Evolutionary conservation across 768 basidiomycete genomes (phyloP).

Genomic region (Pisolithus microcarpus): DNA sequence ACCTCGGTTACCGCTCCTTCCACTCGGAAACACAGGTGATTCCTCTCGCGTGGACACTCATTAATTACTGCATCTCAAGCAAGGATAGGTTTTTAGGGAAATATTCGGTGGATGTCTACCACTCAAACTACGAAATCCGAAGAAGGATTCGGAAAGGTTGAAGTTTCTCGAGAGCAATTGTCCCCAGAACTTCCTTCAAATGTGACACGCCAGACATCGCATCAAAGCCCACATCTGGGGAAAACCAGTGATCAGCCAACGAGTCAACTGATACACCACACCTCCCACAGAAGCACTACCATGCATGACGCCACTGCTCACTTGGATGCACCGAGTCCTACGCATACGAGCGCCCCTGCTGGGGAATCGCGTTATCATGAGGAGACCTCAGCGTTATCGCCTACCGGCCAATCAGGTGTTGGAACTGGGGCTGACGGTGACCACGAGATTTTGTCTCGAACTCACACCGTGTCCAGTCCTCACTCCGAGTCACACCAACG

Average conservation of each 20-base stretch:
- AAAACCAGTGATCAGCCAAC: constrained; percentile 7
- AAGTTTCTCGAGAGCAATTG: constrained; percentile 1
- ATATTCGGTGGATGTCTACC: too few species aligned
- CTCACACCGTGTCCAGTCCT: constrained; percentile 15
- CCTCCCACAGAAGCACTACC: neutral
- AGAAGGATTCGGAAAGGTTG: too few species aligned
- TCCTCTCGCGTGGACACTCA: too few species aligned
- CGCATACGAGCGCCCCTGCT: constrained; percentile 1
- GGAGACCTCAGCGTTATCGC: constrained; percentile 2
- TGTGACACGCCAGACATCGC: constrained; percentile 16
- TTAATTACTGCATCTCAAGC: too few species aligned
- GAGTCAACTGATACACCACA: constrained; percentile 9
- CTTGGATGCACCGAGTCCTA: constrained; percentile 19
- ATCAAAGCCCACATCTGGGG: constrained; percentile 8
- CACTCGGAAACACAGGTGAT: too few species aligned
- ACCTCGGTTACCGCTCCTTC: too few species aligned
- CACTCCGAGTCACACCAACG: constrained; percentile 7
- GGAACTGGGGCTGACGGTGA: constrained; percentile 5
- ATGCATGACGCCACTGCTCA: constrained; percentile 17
- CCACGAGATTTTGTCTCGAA: constrained; percentile 5
- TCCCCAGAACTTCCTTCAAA: constrained; percentile 3
- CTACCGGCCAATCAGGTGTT: constrained; percentile 3
- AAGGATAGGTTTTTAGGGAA: too few species aligned
- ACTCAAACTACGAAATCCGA: too few species aligned
- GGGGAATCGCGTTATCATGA: neutral